Evolutionary conservation across 495 filamentous ascomycete species (phyloP).

Genomic region (Penicillium bovifimosum): DNA sequence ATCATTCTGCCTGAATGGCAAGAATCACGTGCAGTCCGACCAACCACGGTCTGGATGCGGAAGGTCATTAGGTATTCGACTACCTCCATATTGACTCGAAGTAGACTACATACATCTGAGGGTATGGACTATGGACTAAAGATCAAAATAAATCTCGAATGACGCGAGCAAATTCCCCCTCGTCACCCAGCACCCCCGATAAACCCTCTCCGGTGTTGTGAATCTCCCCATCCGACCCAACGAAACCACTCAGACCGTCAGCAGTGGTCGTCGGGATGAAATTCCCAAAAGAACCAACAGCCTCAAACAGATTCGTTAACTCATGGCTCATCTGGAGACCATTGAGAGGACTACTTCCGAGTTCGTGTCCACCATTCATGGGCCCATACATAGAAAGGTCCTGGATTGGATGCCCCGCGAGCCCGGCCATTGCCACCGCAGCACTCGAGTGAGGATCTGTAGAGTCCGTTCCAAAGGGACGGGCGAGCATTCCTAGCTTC

Average conservation of each 20-base stretch:
- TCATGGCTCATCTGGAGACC: slow-evolving; percentile 59
- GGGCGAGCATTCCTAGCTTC: slow-evolving; percentile 62
- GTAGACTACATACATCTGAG: neutral
- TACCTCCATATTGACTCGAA: neutral
- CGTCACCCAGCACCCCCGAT: slow-evolving; percentile 50
- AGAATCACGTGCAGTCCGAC: neutral
- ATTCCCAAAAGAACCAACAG: slow-evolving; percentile 53
- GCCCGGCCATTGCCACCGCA: slow-evolving; percentile 67
- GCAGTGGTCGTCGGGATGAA: slow-evolving; percentile 34
- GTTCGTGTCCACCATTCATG: slow-evolving; percentile 38
- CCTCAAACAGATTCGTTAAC: slow-evolving; percentile 65
- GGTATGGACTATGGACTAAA: slow-evolving; percentile 1
- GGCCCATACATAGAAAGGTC: slow-evolving; percentile 51
- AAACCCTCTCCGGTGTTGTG: slow-evolving; percentile 44
- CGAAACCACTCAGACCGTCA: slow-evolving; percentile 42
- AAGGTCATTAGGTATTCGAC: too few species aligned
- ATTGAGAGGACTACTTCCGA: slow-evolving; percentile 56
- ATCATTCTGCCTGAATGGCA: neutral
- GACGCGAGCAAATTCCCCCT: slow-evolving; percentile 59
- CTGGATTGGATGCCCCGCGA: slow-evolving; percentile 64
- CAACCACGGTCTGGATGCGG: too few species aligned
- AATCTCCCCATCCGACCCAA: slow-evolving; percentile 38
- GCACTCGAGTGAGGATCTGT: slow-evolving; percentile 59
- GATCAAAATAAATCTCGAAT: slow-evolving; percentile 60
- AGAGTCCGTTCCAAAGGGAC: slow-evolving; percentile 35